phyloP scores from a whole-genome alignment of 164 flowering plant genomes.

The Tetrastigma voinierianum region DNA sequence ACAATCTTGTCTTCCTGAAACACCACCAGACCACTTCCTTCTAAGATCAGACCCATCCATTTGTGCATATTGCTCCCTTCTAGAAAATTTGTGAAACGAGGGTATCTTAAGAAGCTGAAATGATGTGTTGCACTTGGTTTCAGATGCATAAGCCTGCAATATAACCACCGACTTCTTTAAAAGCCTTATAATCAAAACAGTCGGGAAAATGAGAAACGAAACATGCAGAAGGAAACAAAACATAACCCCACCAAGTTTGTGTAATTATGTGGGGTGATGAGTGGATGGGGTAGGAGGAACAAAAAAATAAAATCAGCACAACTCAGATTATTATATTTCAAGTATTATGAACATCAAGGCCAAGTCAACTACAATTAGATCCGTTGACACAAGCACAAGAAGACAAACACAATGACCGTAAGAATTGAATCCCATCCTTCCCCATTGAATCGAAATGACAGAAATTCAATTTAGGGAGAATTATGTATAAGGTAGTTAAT shows the following conservation, averaged over 20 bases:
- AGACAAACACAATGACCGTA: constrained; percentile 98
- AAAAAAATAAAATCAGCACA: neutral
- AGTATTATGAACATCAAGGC: neutral
- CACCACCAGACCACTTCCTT: constrained; percentile 73
- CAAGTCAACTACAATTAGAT: constrained; percentile 55
- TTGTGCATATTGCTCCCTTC: constrained; percentile 83
- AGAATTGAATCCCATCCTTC: constrained; percentile 93
- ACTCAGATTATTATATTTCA: neutral
- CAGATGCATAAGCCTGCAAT: constrained; percentile 89
- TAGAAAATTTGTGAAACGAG: constrained; percentile 94
- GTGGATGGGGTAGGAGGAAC: too few relatives aligned
- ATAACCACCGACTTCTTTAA: constrained; percentile 3
- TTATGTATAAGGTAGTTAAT: too few relatives aligned
- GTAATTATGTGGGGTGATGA: neutral
- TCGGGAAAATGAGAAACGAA: neutral
- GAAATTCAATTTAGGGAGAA: too few relatives aligned
- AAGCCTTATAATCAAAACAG: neutral
- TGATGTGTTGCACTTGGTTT: constrained; percentile 46
- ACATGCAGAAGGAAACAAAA: neutral
- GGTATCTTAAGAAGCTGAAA: constrained; percentile 93
- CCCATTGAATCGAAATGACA: constrained; percentile 80
- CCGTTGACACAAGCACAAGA: constrained; percentile 88
- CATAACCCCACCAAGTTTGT: neutral
- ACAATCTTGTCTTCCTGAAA: constrained; percentile 83
- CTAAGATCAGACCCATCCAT: constrained; percentile 73